phyloP scores from a whole-genome alignment of 441 rosid genomes.

The Lepidium campestre region DNA sequence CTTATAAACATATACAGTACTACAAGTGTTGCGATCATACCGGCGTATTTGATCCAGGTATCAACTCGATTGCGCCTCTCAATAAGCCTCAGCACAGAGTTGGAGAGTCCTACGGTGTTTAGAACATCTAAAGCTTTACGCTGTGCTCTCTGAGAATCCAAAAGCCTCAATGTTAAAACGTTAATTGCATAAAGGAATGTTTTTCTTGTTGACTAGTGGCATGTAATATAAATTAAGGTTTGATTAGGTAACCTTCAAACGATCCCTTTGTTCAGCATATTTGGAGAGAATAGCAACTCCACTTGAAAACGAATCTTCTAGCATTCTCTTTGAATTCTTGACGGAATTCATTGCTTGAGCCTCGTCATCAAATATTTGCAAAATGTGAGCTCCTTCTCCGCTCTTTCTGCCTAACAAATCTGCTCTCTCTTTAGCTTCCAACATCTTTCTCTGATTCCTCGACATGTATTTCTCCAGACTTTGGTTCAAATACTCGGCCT shows the following conservation, averaged over 20 bases:
- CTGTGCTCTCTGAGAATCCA: conserved; percentile 61
- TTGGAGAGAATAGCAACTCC: conserved; percentile 82
- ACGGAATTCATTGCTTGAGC: conserved; percentile 96
- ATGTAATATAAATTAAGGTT: background rate
- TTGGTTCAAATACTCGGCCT: conserved; percentile 71
- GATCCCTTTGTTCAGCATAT: conserved; percentile 88
- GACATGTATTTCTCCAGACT: conserved; percentile 62
- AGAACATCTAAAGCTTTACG: conserved; percentile 23
- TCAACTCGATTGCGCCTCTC: conserved; percentile 90
- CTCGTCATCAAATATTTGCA: conserved; percentile 90
- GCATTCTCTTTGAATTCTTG: conserved; percentile 70
- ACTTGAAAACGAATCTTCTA: conserved; percentile 74
- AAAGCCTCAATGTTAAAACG: background rate
- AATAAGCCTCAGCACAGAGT: conserved; percentile 50
- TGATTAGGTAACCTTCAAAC: conserved; percentile 56
- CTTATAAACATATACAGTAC: conserved; percentile 51
- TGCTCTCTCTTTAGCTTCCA: conserved; percentile 82
- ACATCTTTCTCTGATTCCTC: conserved; percentile 65
- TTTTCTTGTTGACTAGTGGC: no score
- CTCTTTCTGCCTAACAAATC: conserved; percentile 85
- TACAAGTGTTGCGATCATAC: conserved; percentile 59
- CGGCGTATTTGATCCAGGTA: conserved; percentile 72
- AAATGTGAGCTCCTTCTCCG: conserved; percentile 73
- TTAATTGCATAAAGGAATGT: background rate
- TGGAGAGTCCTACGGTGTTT: background rate